Evolutionary conservation across 176 grass and related monocot genomes (phyloP), one percentile per base, ranked within the genome.

Genomic region (Otatea glauca): DNA sequence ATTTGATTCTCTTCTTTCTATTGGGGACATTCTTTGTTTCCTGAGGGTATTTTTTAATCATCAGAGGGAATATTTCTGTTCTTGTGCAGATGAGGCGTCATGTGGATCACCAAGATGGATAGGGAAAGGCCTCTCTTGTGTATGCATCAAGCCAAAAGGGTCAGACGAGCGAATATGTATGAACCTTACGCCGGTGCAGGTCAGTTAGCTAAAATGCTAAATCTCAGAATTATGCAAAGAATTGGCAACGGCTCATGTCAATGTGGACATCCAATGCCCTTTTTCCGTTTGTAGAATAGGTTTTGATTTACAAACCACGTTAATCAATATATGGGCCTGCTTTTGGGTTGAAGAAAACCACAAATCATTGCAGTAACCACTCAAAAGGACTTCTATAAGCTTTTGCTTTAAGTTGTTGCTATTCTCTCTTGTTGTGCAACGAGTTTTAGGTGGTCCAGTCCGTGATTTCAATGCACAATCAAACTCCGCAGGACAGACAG

Each of bases 91-190:
- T 83, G 93, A 98, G 65, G 80, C 83, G 2, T 93, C 91, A 77
- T 95, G 96, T 84, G 96, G 93, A 65, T 98, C 96, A 83, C 96
- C 93, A 68, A 93, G 88, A 95, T 98, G 96, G 96, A 98, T 98
- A 83, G 96, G 93, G 53, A 98, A 91, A 88, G 70, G 93, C 59
- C 69, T 98, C 20, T 95, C 93, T 63, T 98, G 96, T 80, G 96
- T 98, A 49, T 98, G 96, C 83, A 95, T 98, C 77, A 95, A 95
- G 20, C 59, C 89, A 54, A 98, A 93, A 90, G 96, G 93, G 51
- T 70, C 83, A n/a, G 94, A 92, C 58, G 96, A 94, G 59, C 78
- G 93, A 55, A 98, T 98, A 74, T 98, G 93, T 85, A 65, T 98
- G 62, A 98, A 92, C 77, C 89, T 98, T 65, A 95, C 93, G 71